phyloP scores from a whole-genome alignment of 225 moss, liverwort and hornwort genomes.

The Marchantia polymorpha region DNA sequence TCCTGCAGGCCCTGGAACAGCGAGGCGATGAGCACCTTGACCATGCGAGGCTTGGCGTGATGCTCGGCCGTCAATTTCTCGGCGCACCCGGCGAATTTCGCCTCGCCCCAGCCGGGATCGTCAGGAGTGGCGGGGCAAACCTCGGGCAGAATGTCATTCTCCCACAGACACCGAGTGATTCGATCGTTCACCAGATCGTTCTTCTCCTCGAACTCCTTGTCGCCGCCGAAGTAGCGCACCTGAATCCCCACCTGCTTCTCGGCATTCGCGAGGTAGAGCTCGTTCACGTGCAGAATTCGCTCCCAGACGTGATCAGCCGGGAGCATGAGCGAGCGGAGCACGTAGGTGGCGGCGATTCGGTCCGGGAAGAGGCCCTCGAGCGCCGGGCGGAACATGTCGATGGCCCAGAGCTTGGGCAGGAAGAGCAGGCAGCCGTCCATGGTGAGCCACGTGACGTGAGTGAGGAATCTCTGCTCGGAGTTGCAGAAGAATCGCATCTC shows the following conservation, averaged over 20 bases:
- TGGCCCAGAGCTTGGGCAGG: slow-evolving; percentile 34
- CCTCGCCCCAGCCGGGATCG: slow-evolving; percentile 1
- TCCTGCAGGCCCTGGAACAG: slow-evolving; percentile 61
- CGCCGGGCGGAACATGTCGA: slow-evolving; percentile 34
- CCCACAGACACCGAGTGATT: slow-evolving; percentile 28
- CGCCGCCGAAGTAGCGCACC: slow-evolving; percentile 30
- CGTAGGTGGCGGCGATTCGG: slow-evolving; percentile 31
- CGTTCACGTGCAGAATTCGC: slow-evolving; percentile 24
- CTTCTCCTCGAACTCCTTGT: background rate
- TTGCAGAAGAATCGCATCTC: slow-evolving; percentile 37
- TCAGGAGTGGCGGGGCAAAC: slow-evolving; percentile 21
- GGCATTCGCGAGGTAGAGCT: slow-evolving; percentile 20
- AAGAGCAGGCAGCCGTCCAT: slow-evolving; percentile 41
- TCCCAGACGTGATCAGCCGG: slow-evolving; percentile 42
- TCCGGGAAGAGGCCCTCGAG: slow-evolving; percentile 39
- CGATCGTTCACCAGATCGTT: slow-evolving; percentile 24
- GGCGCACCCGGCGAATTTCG: slow-evolving; percentile 21
- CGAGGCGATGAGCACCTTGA: slow-evolving; percentile 63
- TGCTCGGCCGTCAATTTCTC: background rate
- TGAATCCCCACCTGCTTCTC: slow-evolving; percentile 41
- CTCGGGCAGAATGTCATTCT: slow-evolving; percentile 33
- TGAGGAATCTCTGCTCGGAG: slow-evolving; percentile 29
- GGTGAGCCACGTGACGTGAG: slow-evolving; percentile 38
- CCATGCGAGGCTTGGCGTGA: slow-evolving; percentile 13
- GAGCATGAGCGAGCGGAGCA: slow-evolving; percentile 36